Evolutionary conservation across 2,329 filamentous ascomycete species (phyloP), one percentile per base, ranked within the genome.

Genomic region (Seiridium unicorne): DNA sequence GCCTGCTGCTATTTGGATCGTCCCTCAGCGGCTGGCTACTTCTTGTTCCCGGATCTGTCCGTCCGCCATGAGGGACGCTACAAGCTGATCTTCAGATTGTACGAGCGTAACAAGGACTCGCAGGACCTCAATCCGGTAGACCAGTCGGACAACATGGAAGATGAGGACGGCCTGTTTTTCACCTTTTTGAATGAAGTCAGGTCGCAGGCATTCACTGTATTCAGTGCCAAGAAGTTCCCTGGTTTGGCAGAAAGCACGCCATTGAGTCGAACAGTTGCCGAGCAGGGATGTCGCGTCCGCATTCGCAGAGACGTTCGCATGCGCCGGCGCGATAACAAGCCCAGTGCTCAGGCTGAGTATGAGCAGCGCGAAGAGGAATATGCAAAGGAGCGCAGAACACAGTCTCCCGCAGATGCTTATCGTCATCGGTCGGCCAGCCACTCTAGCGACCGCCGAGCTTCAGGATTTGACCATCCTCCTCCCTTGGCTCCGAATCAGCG

Each of bases 181-280:
- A 89, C 93, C 70, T 94, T 92, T 78, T 86, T 93, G 58, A 86
- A 97, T 77, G 92, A 97, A 74, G 90, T 97, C 69, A 93, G 94
- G 80, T 96, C 95, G 0, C 78, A 84, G 10, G 87, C 91, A 0
- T 98, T 99, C 74, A 88, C 86, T 54, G 95, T 98, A 47, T 98
- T 85, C 79, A 97, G 93, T 68, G 95, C 95, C 56, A 99, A 98
- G 87, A 98, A 97, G 79, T 99, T 99, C 78, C 95, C 95, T 13
- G 95, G 94, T 18, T 80, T 98, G 61, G 89, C 91, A 49, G 92
- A 95, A 74, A 97, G 93, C 78, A 99, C 95, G 0, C 81, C 85
- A 10, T 81, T 98, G 55, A 97, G 93, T 76, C 90, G 93, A 63
- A 90, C 92, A 42, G 93, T 99, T 48, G 93, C 94, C 18, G 94